Evolutionary conservation across 2,329 filamentous ascomycete genomes (phyloP).

Genomic region (Aureobasidium musti): DNA sequence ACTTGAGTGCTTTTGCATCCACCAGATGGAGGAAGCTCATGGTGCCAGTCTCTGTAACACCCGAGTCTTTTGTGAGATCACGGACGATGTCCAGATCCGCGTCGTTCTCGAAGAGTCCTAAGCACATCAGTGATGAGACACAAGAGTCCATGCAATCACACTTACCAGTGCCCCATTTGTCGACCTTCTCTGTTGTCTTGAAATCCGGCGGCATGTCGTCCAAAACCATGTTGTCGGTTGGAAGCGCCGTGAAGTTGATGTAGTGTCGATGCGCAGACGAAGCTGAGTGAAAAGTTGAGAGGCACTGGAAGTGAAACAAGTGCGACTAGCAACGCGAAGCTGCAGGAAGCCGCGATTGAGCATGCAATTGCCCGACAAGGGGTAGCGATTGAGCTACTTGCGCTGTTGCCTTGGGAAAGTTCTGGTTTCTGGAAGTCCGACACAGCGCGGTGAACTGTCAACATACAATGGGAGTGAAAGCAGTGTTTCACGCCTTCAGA

Average conservation of each 20-base stretch:
- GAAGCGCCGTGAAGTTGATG: not conserved
- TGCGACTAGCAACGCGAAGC: not conserved
- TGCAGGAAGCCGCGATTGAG: not conserved
- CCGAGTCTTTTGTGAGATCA: constrained; percentile 10
- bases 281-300: not conserved
- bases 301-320: not conserved
- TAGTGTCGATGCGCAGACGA: not conserved
- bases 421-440: not conserved
- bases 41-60: not conserved
- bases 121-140: not conserved
- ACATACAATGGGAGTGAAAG: not conserved
- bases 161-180: constrained; percentile 7
- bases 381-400: not conserved
- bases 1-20: not conserved
- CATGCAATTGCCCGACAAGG: no score
- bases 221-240: no score
- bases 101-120: constrained; percentile 29
- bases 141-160: no score
- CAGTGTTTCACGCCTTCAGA: constrained; percentile 40
- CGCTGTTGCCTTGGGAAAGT: no score
- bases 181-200: not conserved
- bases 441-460: not conserved
- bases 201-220: no score
- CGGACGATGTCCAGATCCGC: constrained; percentile 26
- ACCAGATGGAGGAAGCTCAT: not conserved